Evolutionary conservation across 2,329 filamentous ascomycete species (phyloP), one percentile per base, ranked within the genome.

Genomic region (Lachnellula hyalina): DNA sequence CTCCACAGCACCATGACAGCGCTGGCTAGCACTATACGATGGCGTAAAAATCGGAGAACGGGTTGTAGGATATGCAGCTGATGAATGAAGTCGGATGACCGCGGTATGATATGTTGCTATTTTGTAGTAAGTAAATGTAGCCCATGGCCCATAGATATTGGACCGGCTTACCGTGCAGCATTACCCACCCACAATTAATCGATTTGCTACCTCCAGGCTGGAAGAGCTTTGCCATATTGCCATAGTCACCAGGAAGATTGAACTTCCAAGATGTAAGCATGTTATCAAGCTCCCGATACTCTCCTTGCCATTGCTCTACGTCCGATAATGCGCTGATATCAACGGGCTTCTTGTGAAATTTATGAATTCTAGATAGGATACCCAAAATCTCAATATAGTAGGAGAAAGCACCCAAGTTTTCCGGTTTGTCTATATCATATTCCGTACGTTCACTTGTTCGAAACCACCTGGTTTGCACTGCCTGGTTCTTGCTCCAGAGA

Each of bases 381-480:
- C 90, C 90, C 4, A 96, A 76, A 17, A 96, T 87, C 69, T 96
- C 92, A 57, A 96, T 86, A 67, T 96, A 95, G 68, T 94, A 92
- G 8, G 89, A 89, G 70, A 96, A 96, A 0, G 89, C 85, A 1
- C 92, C 92, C 0, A 96, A 75, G 61, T 95, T 92, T 65, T 95
- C 89, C 0, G 88, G 84, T 58, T 85, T 82, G 61, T 85, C 84
- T 51, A 85, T 75, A 40, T 82, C 77, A 62, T 85, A 84, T 52
- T 90, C 86, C 2, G 77, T 72, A 52, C 76, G 68, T 23, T 66
- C 64, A 47, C 76, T 74, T 1, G 79, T 77, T 51, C 76, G 81
- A 69, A 96, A 96, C 85, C 89, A 93, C 51, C 87, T 78, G 0
- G 91, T 96, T 62, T 94, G 89, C 3, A 95, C 89, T 34, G 85